phyloP scores from a whole-genome alignment of 257 asterid species.

The Jaltomata sinuosa region DNA sequence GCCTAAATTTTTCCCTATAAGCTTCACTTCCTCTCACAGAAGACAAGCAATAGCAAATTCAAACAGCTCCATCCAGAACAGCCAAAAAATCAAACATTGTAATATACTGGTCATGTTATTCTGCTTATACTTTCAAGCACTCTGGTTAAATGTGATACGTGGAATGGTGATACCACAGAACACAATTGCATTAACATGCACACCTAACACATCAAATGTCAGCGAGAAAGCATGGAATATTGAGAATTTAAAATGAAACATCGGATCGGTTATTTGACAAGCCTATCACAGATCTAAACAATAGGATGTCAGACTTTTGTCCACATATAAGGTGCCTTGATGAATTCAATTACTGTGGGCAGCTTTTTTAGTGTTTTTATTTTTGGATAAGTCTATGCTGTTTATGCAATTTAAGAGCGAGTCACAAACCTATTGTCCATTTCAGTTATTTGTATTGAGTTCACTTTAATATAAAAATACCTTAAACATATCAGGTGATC shows the following conservation, averaged over 20 bases:
- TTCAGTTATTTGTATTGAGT: neutral
- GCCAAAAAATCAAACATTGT: neutral
- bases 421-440: neutral
- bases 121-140: neutral
- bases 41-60: neutral
- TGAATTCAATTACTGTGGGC: neutral
- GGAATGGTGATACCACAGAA: neutral
- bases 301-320: neutral
- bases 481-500: constrained; percentile 84
- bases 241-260: neutral
- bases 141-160: neutral
- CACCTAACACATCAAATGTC: neutral
- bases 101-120: neutral
- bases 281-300: neutral
- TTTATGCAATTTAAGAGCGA: neutral
- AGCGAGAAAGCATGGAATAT: neutral
- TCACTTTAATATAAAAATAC: constrained; percentile 23
- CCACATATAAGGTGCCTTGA: neutral
- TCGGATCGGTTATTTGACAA: neutral
- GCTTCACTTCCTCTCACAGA: neutral
- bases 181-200: neutral
- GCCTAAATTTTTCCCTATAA: neutral
- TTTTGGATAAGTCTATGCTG: neutral
- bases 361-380: neutral
- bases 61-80: neutral